A percentile compares a stretch with the other conserved stretches of the same genome.
Conservation (phyloP, 257 asterid species). For the Solanum tarijense region DNA sequence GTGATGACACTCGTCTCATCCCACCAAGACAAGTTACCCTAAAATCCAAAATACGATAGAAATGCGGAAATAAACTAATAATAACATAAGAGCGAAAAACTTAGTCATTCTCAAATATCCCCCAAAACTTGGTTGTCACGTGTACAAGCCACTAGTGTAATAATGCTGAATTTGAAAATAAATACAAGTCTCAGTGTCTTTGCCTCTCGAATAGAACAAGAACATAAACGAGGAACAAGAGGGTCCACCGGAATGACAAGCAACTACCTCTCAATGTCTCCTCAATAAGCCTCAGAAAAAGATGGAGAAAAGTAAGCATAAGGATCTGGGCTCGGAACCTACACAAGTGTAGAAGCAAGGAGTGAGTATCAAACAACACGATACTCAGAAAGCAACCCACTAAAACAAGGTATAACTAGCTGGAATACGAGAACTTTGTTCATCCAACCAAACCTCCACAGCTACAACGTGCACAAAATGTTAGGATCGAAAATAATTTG, state of each 20-base stretch:
- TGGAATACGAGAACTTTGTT: background rate
- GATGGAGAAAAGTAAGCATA: no score
- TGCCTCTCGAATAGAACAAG: background rate
- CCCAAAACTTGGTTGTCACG: background rate
- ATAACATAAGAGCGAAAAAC: background rate
- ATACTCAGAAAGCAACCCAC: no score
- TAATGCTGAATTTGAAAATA: background rate
- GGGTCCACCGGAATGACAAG: background rate
- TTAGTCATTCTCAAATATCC: background rate
- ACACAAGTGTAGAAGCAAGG: no score
- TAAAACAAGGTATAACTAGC: background rate
- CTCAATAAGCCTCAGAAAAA: no score
- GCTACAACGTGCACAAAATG: background rate
- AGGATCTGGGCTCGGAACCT: no score
- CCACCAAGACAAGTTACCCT: background rate
- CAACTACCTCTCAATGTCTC: no score
- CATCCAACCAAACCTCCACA: background rate
- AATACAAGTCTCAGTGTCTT: no score
- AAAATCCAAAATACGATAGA: no score
- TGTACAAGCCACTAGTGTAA: background rate
- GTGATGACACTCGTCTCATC: background rate
- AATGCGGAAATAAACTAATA: background rate
- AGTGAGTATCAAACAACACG: no score
- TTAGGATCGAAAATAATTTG: no score
- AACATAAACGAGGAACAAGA: background rate